Base-by-base conservation (phyloP, 2,329 filamentous ascomycete species). In the Colletotrichum camelliae region DNA sequence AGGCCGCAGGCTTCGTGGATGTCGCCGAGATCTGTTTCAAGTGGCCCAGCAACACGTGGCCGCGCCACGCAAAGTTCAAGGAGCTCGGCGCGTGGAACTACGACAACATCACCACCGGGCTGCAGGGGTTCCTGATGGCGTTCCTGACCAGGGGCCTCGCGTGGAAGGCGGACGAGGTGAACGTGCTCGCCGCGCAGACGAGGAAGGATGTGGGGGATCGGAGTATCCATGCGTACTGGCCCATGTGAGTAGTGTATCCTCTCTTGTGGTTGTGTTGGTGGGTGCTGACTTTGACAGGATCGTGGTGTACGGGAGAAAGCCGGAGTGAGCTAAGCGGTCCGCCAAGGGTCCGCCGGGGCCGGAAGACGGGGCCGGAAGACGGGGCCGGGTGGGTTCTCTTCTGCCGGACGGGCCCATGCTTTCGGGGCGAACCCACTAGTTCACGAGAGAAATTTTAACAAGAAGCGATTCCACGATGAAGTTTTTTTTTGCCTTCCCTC, bases 21-120 rank as follows among this genome's bases (percentile, higher is more conserved):
- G 78, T 85, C 31, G 72, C 79, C 18, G 80, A 81, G 64, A 70
- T 79, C 27, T 78, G 77, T 18, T 79, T 80, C 75, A 83, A 84
- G 78, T 84, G 84, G 81, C 85, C 85, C n/a, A 81, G 82, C 61
- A 84, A 85, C 52, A 77, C 79, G 7, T 87, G 85, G 85, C 82
- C 85, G 35, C 81, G 81, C 57, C 81, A 84, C 67, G 62, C 72
- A 4, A 79, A 80, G 70, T 79, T 83, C 74, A 86, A 85, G 78
- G 80, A 84, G 76, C 77, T 85, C 16, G 85, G 85, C 9, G 70
- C 72, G 10, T 84, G 83, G 80, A 82, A 80, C 31, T 73, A 80
- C 35, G 80, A 83, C 68, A 85, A 84, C 69, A 80, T 84, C 52
- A 55, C 76, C 64, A 77, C 72, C 39, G 84, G 84, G 9, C 80